Evolutionary conservation across 495 filamentous ascomycete genomes (phyloP), one percentile per base, ranked within the genome.

Genomic region (Podospora pseudopauciseta): DNA sequence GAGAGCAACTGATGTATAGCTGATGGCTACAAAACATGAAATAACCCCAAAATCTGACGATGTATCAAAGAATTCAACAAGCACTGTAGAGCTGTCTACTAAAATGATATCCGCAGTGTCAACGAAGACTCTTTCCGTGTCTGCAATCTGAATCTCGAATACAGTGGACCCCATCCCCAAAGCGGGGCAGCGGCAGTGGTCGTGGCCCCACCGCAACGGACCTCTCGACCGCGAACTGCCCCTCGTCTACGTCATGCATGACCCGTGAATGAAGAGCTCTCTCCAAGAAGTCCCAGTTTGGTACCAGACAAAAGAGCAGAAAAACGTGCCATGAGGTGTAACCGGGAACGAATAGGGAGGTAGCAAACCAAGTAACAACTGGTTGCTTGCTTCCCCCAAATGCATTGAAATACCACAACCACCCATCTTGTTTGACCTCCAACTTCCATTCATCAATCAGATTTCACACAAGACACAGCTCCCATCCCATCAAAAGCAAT

Each of bases 191-290:
- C n/a, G 11, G n/a, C 56, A 49, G 39, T 49, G 15, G 39, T 4
- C 2, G 39, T 49, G 39, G 39, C 39, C 39, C 39, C 39, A 49
- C 39, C 5, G 13, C 39, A 61, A 27, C 59, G 59, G 59, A 61
- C 59, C 59, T 61, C 5, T 23, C 3, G 19, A 27, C 58, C 58
- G 58, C 26, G 2, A 20, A 60, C 26, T 60, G 19, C 13, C 18
- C 26, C 58, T 32, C 16, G 28, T 27, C 20, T 61, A 61, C 59
- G 59, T 61, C 59, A 61, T 61, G 59, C 59, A 61, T 61, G 59
- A 61, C 59, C 59, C 27, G 59, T 61, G 59, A 61, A 61, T 61
- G 59, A 61, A 27, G 55, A 58, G 55, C 39, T 49, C 39, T 49
- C 39, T 49, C 39, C 39, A 49, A 49, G 13, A 49, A 49, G 39